Conservation (phyloP, 768 basidiomycete genomes). For the Sarcodon sp. region DNA sequence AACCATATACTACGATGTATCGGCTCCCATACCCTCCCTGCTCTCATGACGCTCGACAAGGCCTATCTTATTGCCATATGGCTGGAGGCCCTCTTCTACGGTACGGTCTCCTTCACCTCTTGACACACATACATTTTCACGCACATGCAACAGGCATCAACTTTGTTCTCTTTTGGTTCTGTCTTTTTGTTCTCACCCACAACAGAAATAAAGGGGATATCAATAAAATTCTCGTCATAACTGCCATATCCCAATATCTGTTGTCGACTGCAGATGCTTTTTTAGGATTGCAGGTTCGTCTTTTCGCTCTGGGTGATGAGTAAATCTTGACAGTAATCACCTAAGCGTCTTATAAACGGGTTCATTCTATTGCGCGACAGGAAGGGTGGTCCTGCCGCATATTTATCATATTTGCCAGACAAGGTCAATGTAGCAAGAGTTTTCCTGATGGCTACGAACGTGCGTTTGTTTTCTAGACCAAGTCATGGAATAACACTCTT, state of each 20-base stretch:
- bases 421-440: slow-evolving; percentile 22
- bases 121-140: not conserved
- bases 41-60: slow-evolving; percentile 16
- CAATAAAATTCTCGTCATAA: slow-evolving; percentile 12
- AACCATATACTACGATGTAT: too few relatives aligned
- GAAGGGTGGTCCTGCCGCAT: slow-evolving; percentile 18
- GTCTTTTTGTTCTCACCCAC: slow-evolving; percentile 14
- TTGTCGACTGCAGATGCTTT: slow-evolving; percentile 22
- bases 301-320: not conserved
- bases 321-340: not conserved
- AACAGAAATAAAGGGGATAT: slow-evolving; percentile 11
- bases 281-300: slow-evolving; percentile 13
- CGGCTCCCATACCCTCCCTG: not conserved
- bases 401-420: slow-evolving; percentile 20
- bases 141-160: slow-evolving; percentile 13
- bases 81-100: slow-evolving; percentile 20
- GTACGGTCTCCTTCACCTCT: slow-evolving; percentile 2
- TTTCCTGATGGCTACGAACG: slow-evolving; percentile 18
- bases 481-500: not conserved
- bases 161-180: slow-evolving; percentile 16
- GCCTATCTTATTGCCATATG: slow-evolving; percentile 22
- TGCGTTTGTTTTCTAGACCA: slow-evolving; percentile 2
- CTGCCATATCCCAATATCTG: slow-evolving; percentile 17
- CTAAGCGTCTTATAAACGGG: slow-evolving; percentile 20
- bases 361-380: slow-evolving; percentile 17